These are phyloP conservation scores for Bruguiera sexangula DNA, from an alignment of 345 rosid species.

Conservation along the genomic window DNA sequence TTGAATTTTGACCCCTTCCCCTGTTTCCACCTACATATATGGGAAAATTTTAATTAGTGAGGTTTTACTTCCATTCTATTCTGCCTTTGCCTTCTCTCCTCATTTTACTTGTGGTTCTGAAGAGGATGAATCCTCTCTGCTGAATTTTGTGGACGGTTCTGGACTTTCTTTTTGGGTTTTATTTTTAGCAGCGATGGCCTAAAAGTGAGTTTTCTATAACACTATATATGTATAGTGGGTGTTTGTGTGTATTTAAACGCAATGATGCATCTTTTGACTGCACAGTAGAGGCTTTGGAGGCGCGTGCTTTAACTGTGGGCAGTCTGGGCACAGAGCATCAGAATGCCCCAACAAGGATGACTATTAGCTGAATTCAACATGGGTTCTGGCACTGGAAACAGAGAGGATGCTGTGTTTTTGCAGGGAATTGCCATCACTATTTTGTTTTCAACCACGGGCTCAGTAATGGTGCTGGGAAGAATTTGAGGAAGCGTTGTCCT, in stretches of 20 bases:
- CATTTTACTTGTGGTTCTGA: too few species aligned
- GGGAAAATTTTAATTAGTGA: neutral
- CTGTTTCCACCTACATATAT: neutral
- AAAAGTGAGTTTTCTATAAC: neutral
- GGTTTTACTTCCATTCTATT: neutral
- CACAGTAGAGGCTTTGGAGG: slow-evolving; percentile 71
- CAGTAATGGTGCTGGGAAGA: neutral
- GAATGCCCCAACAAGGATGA: slow-evolving; percentile 65
- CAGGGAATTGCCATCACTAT: slow-evolving; percentile 9
- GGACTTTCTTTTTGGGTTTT: too few species aligned
- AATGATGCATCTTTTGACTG: slow-evolving; percentile 5
- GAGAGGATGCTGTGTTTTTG: neutral
- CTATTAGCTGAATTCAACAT: slow-evolving; percentile 25
- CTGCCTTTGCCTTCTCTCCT: too few species aligned
- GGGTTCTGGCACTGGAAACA: neutral
- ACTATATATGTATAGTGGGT: neutral
- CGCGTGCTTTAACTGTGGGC: slow-evolving; percentile 75
- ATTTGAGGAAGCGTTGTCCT: neutral
- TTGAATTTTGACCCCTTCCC: neutral
- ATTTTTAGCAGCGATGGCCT: too few species aligned
- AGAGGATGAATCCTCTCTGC: too few species aligned
- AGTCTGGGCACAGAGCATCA: slow-evolving; percentile 78
- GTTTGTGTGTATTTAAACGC: neutral
- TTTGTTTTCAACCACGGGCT: slow-evolving; percentile 6
- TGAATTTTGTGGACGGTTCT: too few species aligned